A percentile compares a stretch with the other conserved stretches of the same genome.
Conservation (phyloP, 225 moss, liverwort and hornwort species). For the Pleurozium schreberi region DNA sequence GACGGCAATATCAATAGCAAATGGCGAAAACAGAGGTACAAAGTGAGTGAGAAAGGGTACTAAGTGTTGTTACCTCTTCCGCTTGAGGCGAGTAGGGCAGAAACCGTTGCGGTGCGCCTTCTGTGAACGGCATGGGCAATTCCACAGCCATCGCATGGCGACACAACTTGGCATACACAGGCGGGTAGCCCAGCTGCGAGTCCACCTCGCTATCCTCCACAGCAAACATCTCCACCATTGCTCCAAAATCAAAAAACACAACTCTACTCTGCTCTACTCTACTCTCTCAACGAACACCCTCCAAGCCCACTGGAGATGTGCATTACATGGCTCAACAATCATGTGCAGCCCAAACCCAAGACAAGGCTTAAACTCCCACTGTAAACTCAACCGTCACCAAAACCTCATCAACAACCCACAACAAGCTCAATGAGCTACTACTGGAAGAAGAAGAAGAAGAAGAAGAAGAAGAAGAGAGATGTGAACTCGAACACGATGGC, state of each 20-base stretch:
- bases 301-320: not conserved
- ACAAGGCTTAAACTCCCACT: not conserved
- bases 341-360: not conserved
- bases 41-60: not conserved
- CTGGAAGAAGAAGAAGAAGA: not conserved
- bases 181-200: slow-evolving; percentile 39
- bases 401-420: not conserved
- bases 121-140: slow-evolving; percentile 30
- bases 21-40: not conserved
- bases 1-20: no score
- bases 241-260: not conserved
- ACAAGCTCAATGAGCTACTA: no score
- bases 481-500: not conserved
- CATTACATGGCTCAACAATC: not conserved
- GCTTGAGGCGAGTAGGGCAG: slow-evolving; percentile 42
- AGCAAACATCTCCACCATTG: slow-evolving; percentile 15
- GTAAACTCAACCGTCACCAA: not conserved
- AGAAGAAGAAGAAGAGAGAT: not conserved
- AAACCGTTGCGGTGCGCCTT: slow-evolving; percentile 53
- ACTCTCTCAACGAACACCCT: not conserved
- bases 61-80: slow-evolving; percentile 18
- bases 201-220: slow-evolving; percentile 34
- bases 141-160: slow-evolving; percentile 20
- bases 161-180: slow-evolving; percentile 40
- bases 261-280: not conserved